Conservation (phyloP, 179 eudicot genomes). For the Corrigiola litoralis region DNA sequence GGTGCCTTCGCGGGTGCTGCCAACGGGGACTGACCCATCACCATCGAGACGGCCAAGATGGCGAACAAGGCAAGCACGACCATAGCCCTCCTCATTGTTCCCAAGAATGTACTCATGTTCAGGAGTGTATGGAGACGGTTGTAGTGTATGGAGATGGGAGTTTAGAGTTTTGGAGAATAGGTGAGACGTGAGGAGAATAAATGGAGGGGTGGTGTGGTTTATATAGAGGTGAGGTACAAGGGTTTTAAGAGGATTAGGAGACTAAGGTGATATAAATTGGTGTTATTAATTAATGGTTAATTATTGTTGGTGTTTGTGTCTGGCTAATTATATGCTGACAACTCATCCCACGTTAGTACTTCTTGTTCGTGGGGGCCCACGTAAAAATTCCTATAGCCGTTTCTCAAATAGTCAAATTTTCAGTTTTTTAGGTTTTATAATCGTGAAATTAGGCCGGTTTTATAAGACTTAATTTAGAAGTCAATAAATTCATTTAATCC, state of each 20-base stretch:
- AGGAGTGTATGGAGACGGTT: neutral
- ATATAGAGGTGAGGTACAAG: slow-evolving; percentile 10
- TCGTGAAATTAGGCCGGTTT: neutral
- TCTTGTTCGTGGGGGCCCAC: slow-evolving; percentile 20
- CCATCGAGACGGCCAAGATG: slow-evolving; percentile 37
- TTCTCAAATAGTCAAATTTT: too few relatives aligned
- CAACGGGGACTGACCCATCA: slow-evolving; percentile 48
- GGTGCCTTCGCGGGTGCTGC: slow-evolving; percentile 30
- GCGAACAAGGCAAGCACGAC: slow-evolving; percentile 28
- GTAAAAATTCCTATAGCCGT: slow-evolving; percentile 18
- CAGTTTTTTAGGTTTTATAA: too few relatives aligned
- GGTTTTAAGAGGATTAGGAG: neutral
- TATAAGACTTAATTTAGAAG: too few relatives aligned
- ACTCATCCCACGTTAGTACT: slow-evolving; percentile 26
- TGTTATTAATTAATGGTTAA: neutral
- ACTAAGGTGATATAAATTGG: neutral
- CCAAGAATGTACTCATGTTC: too few relatives aligned
- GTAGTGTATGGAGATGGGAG: neutral
- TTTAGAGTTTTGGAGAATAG: neutral
- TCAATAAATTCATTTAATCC: too few relatives aligned
- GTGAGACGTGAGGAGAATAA: neutral
- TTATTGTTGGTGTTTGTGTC: neutral
- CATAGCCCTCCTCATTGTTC: slow-evolving; percentile 37
- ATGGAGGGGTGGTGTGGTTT: slow-evolving; percentile 1
- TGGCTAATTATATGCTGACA: slow-evolving; percentile 26